These are phyloP conservation scores for Phyllosticta citriasiana DNA, from an alignment of 2,329 filamentous ascomycete species.

Conservation along the genomic window DNA sequence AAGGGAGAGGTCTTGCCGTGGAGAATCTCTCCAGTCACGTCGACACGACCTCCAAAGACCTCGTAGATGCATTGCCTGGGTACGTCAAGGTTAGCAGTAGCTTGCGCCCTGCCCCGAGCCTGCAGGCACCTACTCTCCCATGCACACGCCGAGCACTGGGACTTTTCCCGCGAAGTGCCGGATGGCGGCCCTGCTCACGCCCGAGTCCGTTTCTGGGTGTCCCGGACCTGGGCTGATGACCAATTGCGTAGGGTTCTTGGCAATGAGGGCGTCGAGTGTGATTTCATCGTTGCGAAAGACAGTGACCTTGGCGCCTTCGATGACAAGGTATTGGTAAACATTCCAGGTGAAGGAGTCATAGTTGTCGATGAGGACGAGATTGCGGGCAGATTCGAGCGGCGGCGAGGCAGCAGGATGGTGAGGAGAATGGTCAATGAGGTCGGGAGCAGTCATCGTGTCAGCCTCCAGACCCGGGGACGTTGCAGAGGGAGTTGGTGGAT, in stretches of 20 bases:
- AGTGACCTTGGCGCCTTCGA: slow-evolving; percentile 87
- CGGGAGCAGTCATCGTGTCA: slow-evolving; percentile 33
- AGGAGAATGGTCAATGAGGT: slow-evolving; percentile 71
- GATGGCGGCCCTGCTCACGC: slow-evolving; percentile 87
- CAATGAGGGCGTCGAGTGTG: slow-evolving; percentile 70
- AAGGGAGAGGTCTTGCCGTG: slow-evolving; percentile 94
- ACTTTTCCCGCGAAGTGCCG: slow-evolving; percentile 88
- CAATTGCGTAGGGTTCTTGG: slow-evolving; percentile 79
- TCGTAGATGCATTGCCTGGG: slow-evolving; percentile 86
- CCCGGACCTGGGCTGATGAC: slow-evolving; percentile 93
- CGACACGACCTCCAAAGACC: slow-evolving; percentile 82
- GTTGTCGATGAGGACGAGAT: slow-evolving; percentile 94
- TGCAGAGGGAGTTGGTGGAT: neutral
- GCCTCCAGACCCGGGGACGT: neutral
- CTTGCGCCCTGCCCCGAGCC: neutral
- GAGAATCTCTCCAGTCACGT: slow-evolving; percentile 88
- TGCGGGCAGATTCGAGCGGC: slow-evolving; percentile 69
- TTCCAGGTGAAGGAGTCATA: slow-evolving; percentile 99
- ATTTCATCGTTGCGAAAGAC: slow-evolving; percentile 92
- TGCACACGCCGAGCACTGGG: slow-evolving; percentile 93
- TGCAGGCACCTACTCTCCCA: slow-evolving; percentile 66
- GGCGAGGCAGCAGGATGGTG: slow-evolving; percentile 67
- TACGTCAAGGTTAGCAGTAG: slow-evolving; percentile 5
- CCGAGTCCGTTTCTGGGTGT: slow-evolving; percentile 83
- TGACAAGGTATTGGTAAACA: slow-evolving; percentile 92